phyloP scores from a whole-genome alignment of 169 alveolate genomes.

The Amoebophrya sp. region DNA sequence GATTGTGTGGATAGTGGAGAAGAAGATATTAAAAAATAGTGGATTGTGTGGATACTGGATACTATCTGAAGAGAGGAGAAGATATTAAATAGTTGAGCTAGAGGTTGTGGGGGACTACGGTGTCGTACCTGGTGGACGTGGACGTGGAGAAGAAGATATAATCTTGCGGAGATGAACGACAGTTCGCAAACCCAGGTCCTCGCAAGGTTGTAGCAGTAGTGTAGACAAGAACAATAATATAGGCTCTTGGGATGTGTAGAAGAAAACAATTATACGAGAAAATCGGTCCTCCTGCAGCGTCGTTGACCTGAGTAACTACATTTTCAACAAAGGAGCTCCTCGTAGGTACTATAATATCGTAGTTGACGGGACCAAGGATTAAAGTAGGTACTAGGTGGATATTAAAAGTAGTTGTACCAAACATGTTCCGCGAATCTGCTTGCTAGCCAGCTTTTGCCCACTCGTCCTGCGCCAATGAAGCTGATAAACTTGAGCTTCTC shows the following conservation, averaged over 20 bases:
- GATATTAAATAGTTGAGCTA: too few species aligned
- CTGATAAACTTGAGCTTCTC: neutral
- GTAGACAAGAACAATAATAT: too few species aligned
- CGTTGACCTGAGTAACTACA: too few species aligned
- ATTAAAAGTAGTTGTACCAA: neutral
- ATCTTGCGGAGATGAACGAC: neutral
- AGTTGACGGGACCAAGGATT: neutral
- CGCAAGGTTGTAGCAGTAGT: too few species aligned
- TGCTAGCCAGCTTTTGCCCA: slow-evolving; percentile 1
- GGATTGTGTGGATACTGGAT: too few species aligned
- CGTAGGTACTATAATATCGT: neutral
- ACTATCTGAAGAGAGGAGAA: too few species aligned
- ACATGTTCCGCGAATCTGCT: neutral
- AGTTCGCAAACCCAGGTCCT: too few species aligned
- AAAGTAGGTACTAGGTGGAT: neutral
- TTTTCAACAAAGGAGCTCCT: neutral
- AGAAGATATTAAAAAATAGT: too few species aligned
- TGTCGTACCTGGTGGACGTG: neutral
- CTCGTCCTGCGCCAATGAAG: neutral
- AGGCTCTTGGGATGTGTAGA: too few species aligned
- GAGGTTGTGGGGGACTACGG: neutral
- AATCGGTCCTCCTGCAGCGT: too few species aligned
- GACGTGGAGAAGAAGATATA: neutral
- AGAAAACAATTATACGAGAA: too few species aligned
- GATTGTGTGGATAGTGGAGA: too few species aligned